Evolutionary conservation across 148 eudicot species (phyloP), one percentile per base, ranked within the genome.

Genomic region (Spergularia marina): DNA sequence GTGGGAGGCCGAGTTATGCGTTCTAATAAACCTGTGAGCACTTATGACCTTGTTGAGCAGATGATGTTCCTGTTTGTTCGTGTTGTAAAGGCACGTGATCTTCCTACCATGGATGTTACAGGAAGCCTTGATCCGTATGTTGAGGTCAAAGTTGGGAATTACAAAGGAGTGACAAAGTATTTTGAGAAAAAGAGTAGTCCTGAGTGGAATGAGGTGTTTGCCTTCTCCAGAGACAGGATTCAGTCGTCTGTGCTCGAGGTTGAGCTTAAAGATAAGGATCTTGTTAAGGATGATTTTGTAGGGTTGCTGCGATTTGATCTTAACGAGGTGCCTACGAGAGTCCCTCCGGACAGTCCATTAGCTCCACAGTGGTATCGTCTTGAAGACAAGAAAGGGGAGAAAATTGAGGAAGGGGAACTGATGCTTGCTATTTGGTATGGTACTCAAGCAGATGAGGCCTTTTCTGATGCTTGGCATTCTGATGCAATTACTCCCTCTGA

Each of bases 371-470:
- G 97, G 98, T 86, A 93, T 74, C 83, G 89, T 40, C 87, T 93
- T 15, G 91, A 87, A 72, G 85, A 89, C 79, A 84, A 76, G 73
- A 88, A 85, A 39, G 90, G 97, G 14, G 90, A 84, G 47, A 89
- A 79, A 66, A 75, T 52, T 13, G 10, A 6, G 1, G 72, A 82
- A 3, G 94, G 91, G 44, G 98, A 93, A 75, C 74, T 93, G 18
- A 93, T 93, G 98, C 86, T 93, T 57, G 90, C 97, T 39, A 86
- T 89, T 14, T 93, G 98, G 98, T 76, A 85, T 68, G 98, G 98
- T 17, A 89, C 98, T 13, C 98, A 93, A 82, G 98, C 94, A 8
- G 98, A 93, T 64, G 97, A 93, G 77, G 97, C 98, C 7, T 93
- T 89, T 72, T 53, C 92, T 61, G 98, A 93, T 79, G 98, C 98